Base-by-base conservation (phyloP, 140 eudicot genomes). In the Erigeron philadelphicus region DNA sequence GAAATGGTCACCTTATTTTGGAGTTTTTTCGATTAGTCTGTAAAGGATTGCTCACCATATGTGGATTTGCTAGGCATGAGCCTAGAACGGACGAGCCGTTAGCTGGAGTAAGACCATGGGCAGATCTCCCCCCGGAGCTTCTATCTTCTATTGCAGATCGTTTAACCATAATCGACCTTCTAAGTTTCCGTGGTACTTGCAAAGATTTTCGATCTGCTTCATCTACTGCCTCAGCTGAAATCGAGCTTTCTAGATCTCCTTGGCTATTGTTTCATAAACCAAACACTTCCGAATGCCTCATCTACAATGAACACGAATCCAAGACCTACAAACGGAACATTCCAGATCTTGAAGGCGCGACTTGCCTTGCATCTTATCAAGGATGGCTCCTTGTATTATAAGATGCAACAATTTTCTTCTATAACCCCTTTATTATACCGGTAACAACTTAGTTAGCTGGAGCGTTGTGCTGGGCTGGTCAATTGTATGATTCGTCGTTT, bases 351-450 rank as follows among this genome's bases (percentile, higher is more conserved):
- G 19, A 11, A 5, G 64, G 47, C 6, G 53, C 79, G 12, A 25
- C 31, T 3, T 81, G 85, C 67, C 74, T 72, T 0, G 86, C 86
- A 25, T 82, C 86, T 13, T 23, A 60, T 11, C 40, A 65, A 43
- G 86, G 83, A 5, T 82, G 86, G 86, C 57, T 81, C 1, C 81
- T 82, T 23, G 46, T 82, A 17, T 54, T 5, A 21, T 63, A 42
- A 42, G 10, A 67, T 3, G 31, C 61, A 10, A 31, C 67, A 1
- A 17, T 75, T 0, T 78, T 71, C 71, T 79, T 82, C 74, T 82
- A 78, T 16, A 75, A 74, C 74, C 86, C 84, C 1, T 67, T 82
- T 35, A 21, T 21, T 21, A 21, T 21, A 21, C 25, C 25, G 1
- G 25, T 21, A 21, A 21, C 25, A 21, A 21, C 25, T 21, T 21